A percentile compares a stretch with the other conserved stretches of the same genome.
Evolutionary conservation across 1,284 basidiomycete genomes (phyloP).

Genomic region (Microbotryum silenes-acaulis): DNA sequence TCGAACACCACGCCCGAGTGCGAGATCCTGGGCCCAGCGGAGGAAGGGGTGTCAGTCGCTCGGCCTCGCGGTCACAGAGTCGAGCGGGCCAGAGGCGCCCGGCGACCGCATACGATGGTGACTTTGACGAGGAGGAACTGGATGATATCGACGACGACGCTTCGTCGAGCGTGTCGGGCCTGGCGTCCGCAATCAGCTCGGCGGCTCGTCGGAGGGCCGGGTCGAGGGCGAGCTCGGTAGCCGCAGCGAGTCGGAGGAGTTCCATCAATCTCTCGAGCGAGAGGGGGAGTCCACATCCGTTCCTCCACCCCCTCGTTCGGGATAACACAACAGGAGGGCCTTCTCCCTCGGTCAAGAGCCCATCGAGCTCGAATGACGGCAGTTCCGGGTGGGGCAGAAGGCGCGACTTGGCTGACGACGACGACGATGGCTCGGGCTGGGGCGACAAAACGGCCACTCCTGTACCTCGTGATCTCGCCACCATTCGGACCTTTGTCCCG

Average conservation of each 20-base stretch:
- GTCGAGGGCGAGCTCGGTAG: conserved; percentile 19
- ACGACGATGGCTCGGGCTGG: neutral
- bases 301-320: conserved; percentile 21
- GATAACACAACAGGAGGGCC: conserved; percentile 27
- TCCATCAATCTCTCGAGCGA: conserved; percentile 1
- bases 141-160: conserved; percentile 8
- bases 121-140: conserved; percentile 1
- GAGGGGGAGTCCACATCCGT: conserved; percentile 9
- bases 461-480: neutral
- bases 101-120: conserved; percentile 3
- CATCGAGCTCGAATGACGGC: too few relatives aligned
- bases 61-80: conserved; percentile 7
- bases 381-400: neutral
- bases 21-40: conserved; percentile 16
- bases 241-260: conserved; percentile 1
- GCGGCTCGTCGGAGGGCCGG: neutral
- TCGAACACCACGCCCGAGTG: conserved; percentile 30
- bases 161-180: neutral
- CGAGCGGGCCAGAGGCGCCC: neutral
- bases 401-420: neutral
- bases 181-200: neutral
- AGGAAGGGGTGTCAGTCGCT: conserved; percentile 23
- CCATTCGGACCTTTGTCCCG: neutral
- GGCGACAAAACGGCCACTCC: neutral
- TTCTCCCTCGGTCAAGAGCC: too few relatives aligned